These are phyloP conservation scores for Barnettozyma hawaiiensis DNA, from an alignment of 1,139 yeast species.

Conservation along the genomic window DNA sequence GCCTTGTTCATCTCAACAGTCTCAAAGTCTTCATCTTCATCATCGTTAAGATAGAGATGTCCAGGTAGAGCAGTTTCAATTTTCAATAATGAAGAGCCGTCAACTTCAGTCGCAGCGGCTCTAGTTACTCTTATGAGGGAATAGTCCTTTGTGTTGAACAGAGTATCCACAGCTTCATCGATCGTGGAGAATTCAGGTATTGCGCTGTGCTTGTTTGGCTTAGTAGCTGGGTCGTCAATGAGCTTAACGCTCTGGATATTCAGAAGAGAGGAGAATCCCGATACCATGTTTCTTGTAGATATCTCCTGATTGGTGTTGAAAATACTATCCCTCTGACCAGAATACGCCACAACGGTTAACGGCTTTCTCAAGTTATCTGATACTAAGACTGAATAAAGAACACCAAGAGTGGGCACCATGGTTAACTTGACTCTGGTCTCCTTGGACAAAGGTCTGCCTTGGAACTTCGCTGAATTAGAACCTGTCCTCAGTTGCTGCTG, in stretches of 20 bases:
- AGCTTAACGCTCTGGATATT: slow-evolving; percentile 22
- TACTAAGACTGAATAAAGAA: slow-evolving; percentile 41
- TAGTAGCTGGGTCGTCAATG: slow-evolving; percentile 14
- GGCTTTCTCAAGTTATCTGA: slow-evolving; percentile 31
- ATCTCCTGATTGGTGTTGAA: slow-evolving; percentile 18
- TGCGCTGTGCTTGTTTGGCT: slow-evolving; percentile 29
- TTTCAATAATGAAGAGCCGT: slow-evolving; percentile 46
- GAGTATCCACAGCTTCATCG: slow-evolving; percentile 40
- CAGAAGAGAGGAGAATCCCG: slow-evolving; percentile 21
- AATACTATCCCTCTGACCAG: slow-evolving; percentile 14
- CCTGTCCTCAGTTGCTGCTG: slow-evolving; percentile 10
- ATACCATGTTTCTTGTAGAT: slow-evolving; percentile 17
- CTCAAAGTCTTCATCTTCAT: slow-evolving; percentile 29
- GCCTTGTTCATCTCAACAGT: slow-evolving; percentile 24
- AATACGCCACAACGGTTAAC: slow-evolving; percentile 24
- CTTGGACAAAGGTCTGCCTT: slow-evolving; percentile 48
- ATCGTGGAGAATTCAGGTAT: slow-evolving; percentile 41
- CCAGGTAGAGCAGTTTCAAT: slow-evolving; percentile 53
- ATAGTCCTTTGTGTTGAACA: slow-evolving; percentile 39
- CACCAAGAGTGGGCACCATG: slow-evolving; percentile 38
- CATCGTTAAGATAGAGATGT: slow-evolving; percentile 43
- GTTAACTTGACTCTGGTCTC: slow-evolving; percentile 46
- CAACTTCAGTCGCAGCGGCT: slow-evolving; percentile 46
- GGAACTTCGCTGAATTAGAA: slow-evolving; percentile 32
- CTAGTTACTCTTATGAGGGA: slow-evolving; percentile 48